Percentiles rank a stretch among this genome's conserved stretches.
Evolutionary conservation across 495 filamentous ascomycete species (phyloP).

Genomic region (Aspergillus cavernicola): DNA sequence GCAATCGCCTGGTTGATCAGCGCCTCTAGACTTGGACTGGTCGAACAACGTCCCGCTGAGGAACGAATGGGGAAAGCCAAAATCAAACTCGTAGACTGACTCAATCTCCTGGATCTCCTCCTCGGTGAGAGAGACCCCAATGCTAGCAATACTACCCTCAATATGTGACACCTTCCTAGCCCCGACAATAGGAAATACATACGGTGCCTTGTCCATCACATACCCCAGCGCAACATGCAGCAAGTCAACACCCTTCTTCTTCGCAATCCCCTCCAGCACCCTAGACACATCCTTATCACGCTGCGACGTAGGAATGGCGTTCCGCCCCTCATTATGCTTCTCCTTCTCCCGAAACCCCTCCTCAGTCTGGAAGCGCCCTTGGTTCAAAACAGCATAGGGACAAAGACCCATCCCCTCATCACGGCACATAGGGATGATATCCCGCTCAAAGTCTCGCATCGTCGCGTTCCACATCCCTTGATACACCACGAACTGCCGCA

Average conservation of each 20-base stretch:
- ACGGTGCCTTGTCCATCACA: slow-evolving; percentile 51
- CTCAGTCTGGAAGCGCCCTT: slow-evolving; percentile 58
- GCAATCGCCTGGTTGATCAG: slow-evolving; percentile 12
- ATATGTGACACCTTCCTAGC: slow-evolving; percentile 60
- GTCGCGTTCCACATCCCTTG: slow-evolving; percentile 62
- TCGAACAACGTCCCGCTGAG: slow-evolving; percentile 21
- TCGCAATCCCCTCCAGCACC: slow-evolving; percentile 57
- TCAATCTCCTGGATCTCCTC: slow-evolving; percentile 11
- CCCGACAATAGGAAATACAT: slow-evolving; percentile 74
- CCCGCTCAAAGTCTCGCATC: slow-evolving; percentile 63
- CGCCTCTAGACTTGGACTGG: slow-evolving; percentile 6
- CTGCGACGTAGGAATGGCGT: slow-evolving; percentile 26
- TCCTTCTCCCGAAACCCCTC: slow-evolving; percentile 24
- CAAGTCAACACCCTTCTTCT: slow-evolving; percentile 43
- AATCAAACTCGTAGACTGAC: slow-evolving; percentile 6
- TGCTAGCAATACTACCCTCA: slow-evolving; percentile 53
- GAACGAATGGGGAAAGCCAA: slow-evolving; percentile 13
- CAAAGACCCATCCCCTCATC: slow-evolving; percentile 67
- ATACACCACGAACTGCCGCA: slow-evolving; percentile 63
- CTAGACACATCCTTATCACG: slow-evolving; percentile 49
- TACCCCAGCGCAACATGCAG: slow-evolving; percentile 51
- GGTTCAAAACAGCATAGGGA: slow-evolving; percentile 61
- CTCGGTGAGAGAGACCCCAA: neutral
- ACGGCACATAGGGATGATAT: slow-evolving; percentile 63
- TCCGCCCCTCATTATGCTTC: slow-evolving; percentile 27